Evolutionary conservation across 2,329 filamentous ascomycete genomes (phyloP).

Genomic region (Xylariaceae sp.): DNA sequence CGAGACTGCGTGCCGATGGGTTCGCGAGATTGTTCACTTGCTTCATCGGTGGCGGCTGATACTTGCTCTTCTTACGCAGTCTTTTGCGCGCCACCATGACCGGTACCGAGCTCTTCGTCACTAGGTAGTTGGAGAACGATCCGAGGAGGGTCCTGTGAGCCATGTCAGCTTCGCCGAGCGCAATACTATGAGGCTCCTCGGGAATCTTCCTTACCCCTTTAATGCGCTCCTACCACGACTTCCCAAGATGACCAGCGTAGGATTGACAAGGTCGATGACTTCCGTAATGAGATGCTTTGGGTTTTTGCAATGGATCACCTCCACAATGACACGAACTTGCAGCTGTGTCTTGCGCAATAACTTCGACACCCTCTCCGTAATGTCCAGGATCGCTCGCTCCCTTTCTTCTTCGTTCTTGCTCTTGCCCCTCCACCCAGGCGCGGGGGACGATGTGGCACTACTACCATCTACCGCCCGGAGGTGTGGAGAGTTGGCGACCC

Average conservation of each 20-base stretch:
- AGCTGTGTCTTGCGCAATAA: constrained; percentile 84
- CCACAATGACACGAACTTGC: constrained; percentile 88
- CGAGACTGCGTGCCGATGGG: constrained; percentile 59
- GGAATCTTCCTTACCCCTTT: constrained; percentile 67
- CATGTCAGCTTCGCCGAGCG: constrained; percentile 12
- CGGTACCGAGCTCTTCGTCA: constrained; percentile 92
- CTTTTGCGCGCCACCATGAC: constrained; percentile 97
- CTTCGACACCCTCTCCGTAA: constrained; percentile 79
- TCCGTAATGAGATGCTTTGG: constrained; percentile 94
- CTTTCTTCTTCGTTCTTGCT: constrained; percentile 71
- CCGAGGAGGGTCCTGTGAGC: constrained; percentile 74
- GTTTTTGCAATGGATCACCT: constrained; percentile 97
- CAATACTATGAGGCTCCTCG: too few relatives aligned
- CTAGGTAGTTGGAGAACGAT: constrained; percentile 94
- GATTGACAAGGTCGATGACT: constrained; percentile 88
- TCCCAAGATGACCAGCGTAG: constrained; percentile 88
- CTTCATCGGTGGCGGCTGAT: constrained; percentile 63
- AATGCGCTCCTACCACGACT: constrained; percentile 86
- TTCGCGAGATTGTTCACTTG: constrained; percentile 78
- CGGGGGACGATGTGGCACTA: constrained; percentile 40
- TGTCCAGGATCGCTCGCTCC: constrained; percentile 71
- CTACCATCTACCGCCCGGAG: constrained; percentile 33
- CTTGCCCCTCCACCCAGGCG: constrained; percentile 44
- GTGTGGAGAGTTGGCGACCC: constrained; percentile 31
- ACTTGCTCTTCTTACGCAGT: constrained; percentile 79